Conservation (phyloP, 2,329 filamentous ascomycete genomes). For the Colletotrichum sp. region DNA sequence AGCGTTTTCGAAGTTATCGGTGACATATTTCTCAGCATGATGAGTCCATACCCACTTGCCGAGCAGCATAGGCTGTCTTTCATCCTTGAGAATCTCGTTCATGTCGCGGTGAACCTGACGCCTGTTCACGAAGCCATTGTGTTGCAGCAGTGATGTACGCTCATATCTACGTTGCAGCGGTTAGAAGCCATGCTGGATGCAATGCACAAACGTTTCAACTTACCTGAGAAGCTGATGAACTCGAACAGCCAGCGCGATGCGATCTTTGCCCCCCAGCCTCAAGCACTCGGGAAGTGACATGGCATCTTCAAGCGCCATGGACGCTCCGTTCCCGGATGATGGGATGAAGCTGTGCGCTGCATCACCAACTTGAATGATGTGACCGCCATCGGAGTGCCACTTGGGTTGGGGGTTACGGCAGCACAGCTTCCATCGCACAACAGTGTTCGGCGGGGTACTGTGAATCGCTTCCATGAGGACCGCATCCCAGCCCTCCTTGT, state of each 20-base stretch:
- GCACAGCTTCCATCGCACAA: slow-evolving; percentile 15
- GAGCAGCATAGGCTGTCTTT: not conserved
- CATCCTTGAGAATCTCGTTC: not conserved
- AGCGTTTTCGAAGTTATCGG: not conserved
- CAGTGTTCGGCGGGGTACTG: not conserved
- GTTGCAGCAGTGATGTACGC: not conserved
- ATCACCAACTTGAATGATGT: slow-evolving; percentile 25
- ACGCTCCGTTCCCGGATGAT: slow-evolving; percentile 22
- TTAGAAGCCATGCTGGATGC: no score
- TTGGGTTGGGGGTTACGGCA: slow-evolving; percentile 16
- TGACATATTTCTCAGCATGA: not conserved
- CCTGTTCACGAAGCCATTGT: not conserved
- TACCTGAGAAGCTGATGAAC: not conserved
- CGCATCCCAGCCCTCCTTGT: not conserved
- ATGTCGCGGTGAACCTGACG: not conserved
- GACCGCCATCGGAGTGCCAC: slow-evolving; percentile 18
- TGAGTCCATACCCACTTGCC: not conserved
- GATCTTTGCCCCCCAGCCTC: not conserved
- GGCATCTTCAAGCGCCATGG: slow-evolving; percentile 24
- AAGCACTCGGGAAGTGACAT: slow-evolving; percentile 17
- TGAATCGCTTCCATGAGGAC: not conserved
- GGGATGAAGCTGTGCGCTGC: slow-evolving; percentile 25
- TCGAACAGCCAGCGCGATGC: not conserved
- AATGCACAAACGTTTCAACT: not conserved
- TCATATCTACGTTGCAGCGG: not conserved